phyloP scores from a whole-genome alignment of 768 basidiomycete genomes.

The Tubosaeta sp. region DNA sequence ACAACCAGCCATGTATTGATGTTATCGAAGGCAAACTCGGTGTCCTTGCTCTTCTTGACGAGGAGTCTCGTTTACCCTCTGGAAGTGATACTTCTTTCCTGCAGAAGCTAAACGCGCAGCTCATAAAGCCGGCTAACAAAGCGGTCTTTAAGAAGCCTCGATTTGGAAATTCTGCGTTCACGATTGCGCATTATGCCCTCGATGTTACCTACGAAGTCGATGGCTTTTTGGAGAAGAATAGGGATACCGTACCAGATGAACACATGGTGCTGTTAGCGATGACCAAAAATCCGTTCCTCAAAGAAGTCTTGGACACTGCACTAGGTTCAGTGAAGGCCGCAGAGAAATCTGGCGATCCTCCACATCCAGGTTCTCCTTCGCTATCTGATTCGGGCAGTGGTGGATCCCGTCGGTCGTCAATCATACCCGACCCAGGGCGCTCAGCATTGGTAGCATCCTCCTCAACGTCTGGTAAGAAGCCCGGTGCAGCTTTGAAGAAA shows the following conservation, averaged over 20 bases:
- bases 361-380: slow-evolving; percentile 70
- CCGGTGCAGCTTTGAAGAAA: slow-evolving; percentile 74
- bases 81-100: slow-evolving; percentile 92
- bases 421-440: slow-evolving; percentile 86
- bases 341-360: slow-evolving; percentile 45
- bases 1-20: slow-evolving; percentile 98
- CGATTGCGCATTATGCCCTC: slow-evolving; percentile 95
- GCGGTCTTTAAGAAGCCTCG: slow-evolving; percentile 95
- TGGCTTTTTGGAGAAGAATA: slow-evolving; percentile 97
- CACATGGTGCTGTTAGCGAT: slow-evolving; percentile 84
- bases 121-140: slow-evolving; percentile 81
- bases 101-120: slow-evolving; percentile 84
- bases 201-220: slow-evolving; percentile 99
- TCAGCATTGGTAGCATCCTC: slow-evolving; percentile 59
- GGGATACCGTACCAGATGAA: slow-evolving; percentile 98
- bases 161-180: slow-evolving; percentile 97
- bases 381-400: slow-evolving; percentile 74
- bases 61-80: slow-evolving; percentile 93
- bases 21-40: slow-evolving; percentile 97
- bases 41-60: slow-evolving; percentile 89
- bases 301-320: slow-evolving; percentile 91
- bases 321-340: slow-evolving; percentile 64
- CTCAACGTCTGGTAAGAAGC: slow-evolving; percentile 48
- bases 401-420: slow-evolving; percentile 73
- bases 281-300: slow-evolving; percentile 90